Base-by-base conservation (phyloP, 441 rosid genomes). In the Macaranga tanarius region DNA sequence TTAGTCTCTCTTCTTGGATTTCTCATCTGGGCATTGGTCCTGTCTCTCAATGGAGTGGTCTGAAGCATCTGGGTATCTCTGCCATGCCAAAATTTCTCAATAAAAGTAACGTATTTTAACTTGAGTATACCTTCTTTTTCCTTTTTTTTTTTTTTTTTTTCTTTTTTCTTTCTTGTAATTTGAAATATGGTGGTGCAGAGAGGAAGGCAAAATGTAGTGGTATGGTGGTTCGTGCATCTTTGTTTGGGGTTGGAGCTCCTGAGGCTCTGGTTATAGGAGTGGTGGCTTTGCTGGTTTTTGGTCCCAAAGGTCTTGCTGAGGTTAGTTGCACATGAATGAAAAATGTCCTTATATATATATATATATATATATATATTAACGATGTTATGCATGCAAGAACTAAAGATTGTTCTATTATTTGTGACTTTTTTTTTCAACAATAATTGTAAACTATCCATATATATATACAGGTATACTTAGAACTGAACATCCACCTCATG, bases 301-400 rank as follows among this genome's bases (percentile, higher is more conserved):
- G 99, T 71, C 99, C 99, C 76, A 95, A 95, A 87, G 99, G 96
- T 62, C 92, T 92, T 50, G 99, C 99, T 67, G 99, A 95, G 97
- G 99, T 92, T 65, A 61, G 87, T 42, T 58, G 13, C 62, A 7
- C 45, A 51, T 64, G 40, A 9, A 15, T 60, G 34, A 20, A 4
- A 40, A 10, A 8, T 12, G 0, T 6, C 19, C 5, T n/a, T 22
- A 1, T 65, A n/a, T 0, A 25, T 7, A 15, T 65, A 48, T 2
- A 2, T 16, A 1, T 65, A 12, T 63, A 0, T 22, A 16, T 23
- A 7, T 20, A 25, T 22, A 40, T 1, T 22, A 42, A 42, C 51
- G 17, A 63, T 9, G 17, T 16, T 16, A 19, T 61, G 13, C 65
- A 17, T 28, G 42, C 42, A 38, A 38, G 42, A 31, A 31, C 15